Base-by-base conservation (phyloP, 257 asterid species). In the Perilla frutescens region DNA sequence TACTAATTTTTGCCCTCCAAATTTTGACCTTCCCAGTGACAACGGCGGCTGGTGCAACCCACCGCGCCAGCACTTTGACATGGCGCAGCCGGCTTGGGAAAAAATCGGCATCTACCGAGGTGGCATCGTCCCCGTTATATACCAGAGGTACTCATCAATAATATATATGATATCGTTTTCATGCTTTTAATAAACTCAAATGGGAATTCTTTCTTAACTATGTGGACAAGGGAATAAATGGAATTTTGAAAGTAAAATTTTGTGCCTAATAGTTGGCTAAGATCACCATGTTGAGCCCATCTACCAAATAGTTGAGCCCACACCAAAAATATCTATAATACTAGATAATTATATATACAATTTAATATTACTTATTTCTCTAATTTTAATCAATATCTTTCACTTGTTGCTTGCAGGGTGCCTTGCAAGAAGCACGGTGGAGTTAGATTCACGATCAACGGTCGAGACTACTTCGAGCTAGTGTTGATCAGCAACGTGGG, bases 361-460 rank as follows among this genome's bases (percentile, higher is more conserved):
- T n/a, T n/a, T n/a, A n/a, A n/a, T n/a, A 20, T 20, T 20, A 20
- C 26, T 20, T 20, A 20, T 20, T 20, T 20, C 26, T 20, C 26
- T 20, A 20, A 1, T 20, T 20, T 20, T 20, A 20, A 20, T 20
- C 26, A 20, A 20, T 20, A 20, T 20, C 26, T 20, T 20, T 1
- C 26, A 20, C 1, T 0, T 20, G 26, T 20, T 20, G 26, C 26
- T 3, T 50, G 71, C 72, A 91, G 98, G 84, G 92, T 93, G 48
- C 94, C 97, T 3, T 93, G 97, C 81, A 80, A 70, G 82, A 91
- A 89, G 72, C 86, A 70, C 3, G 97, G 97, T 6, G 97, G 98
- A 41, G 96, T 91, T 0, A 78, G 98, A 70, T 89, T 93, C 73
- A 81, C 88, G 0, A 82, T 93, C 68, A 89, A 82, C 15, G 98